phyloP scores from a whole-genome alignment of 257 asterid genomes.

The Scutellaria galericulata region DNA sequence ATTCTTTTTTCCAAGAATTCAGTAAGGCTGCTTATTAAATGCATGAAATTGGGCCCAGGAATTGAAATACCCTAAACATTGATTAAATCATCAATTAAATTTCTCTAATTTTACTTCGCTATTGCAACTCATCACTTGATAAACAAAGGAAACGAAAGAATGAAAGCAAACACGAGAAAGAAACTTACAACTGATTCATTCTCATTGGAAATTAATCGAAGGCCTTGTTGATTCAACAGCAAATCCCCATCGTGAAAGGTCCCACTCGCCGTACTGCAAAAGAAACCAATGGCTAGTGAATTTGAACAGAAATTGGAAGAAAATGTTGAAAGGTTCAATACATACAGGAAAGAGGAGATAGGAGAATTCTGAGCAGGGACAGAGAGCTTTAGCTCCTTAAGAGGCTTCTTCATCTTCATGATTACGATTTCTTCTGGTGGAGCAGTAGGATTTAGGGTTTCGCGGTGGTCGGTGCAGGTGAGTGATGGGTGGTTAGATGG shows the following conservation, averaged over 20 bases:
- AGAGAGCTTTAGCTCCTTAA: too few species aligned
- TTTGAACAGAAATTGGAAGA: not conserved
- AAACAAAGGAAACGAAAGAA: not conserved
- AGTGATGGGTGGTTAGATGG: too few species aligned
- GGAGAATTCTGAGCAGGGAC: too few species aligned
- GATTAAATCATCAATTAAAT: not conserved
- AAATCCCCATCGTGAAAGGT: slow-evolving; percentile 95
- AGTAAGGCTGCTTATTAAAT: not conserved
- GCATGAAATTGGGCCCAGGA: slow-evolving; percentile 6
- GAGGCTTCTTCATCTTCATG: too few species aligned
- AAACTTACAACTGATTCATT: slow-evolving; percentile 60
- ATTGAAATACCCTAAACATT: not conserved
- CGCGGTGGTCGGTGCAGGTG: too few species aligned
- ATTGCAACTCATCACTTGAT: not conserved
- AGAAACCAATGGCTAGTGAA: not conserved
- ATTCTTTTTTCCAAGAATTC: not conserved
- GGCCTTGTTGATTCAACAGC: slow-evolving; percentile 78
- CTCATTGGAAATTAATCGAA: slow-evolving; percentile 76
- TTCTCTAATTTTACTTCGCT: not conserved
- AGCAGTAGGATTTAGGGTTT: too few species aligned
- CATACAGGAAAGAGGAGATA: not conserved
- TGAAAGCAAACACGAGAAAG: not conserved
- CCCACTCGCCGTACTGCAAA: slow-evolving; percentile 88
- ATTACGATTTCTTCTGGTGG: too few species aligned
- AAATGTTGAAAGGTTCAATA: not conserved